phyloP scores from a whole-genome alignment of 768 basidiomycete genomes.

The Royoungia palumana region DNA sequence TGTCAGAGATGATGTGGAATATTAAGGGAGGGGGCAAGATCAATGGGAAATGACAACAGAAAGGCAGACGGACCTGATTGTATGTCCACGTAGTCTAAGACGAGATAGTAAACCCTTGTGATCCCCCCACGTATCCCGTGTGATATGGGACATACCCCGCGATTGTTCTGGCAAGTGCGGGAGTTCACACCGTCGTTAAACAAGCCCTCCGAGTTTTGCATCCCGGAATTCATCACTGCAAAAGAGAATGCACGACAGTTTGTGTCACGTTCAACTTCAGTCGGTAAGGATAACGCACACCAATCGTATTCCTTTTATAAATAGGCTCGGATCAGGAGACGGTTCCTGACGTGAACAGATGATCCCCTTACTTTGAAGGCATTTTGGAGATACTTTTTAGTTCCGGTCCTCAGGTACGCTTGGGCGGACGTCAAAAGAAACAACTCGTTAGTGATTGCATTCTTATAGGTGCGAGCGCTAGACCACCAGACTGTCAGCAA shows the following conservation, averaged over 20 bases:
- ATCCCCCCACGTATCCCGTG: neutral
- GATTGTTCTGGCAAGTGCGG: constrained; percentile 29
- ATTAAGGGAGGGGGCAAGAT: neutral
- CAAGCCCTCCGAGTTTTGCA: constrained; percentile 27
- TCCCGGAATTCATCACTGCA: constrained; percentile 28
- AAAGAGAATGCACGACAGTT: neutral
- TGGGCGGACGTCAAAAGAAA: constrained; percentile 50
- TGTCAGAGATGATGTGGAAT: constrained; percentile 13
- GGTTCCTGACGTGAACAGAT: neutral
- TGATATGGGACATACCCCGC: constrained; percentile 7
- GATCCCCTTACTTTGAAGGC: constrained; percentile 39
- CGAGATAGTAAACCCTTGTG: neutral
- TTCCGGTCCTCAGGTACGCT: constrained; percentile 39
- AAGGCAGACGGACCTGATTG: constrained; percentile 41
- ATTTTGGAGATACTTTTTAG: constrained; percentile 44
- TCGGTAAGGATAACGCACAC: constrained; percentile 24
- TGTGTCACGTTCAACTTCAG: neutral
- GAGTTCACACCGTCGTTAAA: constrained; percentile 30
- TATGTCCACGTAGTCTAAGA: constrained; percentile 56
- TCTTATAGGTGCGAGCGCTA: constrained; percentile 52
- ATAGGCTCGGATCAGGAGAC: neutral
- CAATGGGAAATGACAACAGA: neutral
- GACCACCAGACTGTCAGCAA: constrained; percentile 52
- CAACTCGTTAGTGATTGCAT: constrained; percentile 58
- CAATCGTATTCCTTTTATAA: constrained; percentile 22